phyloP scores from a whole-genome alignment of 345 rosid genomes.

The Ceriops decandra region DNA sequence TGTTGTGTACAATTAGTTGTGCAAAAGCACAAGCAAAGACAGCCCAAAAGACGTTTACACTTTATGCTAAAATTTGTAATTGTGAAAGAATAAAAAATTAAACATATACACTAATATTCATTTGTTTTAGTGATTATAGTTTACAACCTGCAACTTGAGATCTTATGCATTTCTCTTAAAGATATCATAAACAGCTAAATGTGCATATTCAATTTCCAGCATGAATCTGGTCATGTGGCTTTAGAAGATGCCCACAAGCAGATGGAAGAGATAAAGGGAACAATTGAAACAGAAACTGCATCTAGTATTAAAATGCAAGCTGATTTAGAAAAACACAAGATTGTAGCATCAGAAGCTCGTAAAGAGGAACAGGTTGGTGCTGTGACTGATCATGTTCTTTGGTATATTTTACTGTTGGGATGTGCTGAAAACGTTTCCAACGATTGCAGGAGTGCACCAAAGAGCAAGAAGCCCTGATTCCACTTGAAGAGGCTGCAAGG shows the following conservation, averaged over 20 bases:
- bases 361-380: conserved; percentile 63
- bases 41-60: too few species aligned
- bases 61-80: too few species aligned
- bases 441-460: conserved; percentile 62
- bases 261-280: conserved; percentile 54
- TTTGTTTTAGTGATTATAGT: not conserved
- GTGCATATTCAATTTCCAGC: conserved; percentile 47
- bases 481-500: conserved; percentile 88
- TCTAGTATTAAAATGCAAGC: conserved; percentile 39
- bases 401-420: not conserved
- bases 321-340: conserved; percentile 56
- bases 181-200: conserved; percentile 17
- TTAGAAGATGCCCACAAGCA: conserved; percentile 76
- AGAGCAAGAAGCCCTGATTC: conserved; percentile 78
- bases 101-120: not conserved
- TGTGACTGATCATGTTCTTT: conserved; percentile 13
- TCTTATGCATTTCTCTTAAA: conserved; percentile 1
- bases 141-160: not conserved
- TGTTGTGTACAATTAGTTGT: too few species aligned
- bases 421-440: conserved; percentile 17
- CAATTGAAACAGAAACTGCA: conserved; percentile 44
- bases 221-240: conserved; percentile 70
- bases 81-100: too few species aligned
- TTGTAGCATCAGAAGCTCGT: conserved; percentile 64
- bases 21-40: too few species aligned